A percentile compares a stretch with the other conserved stretches of the same genome.
phyloP scores from a whole-genome alignment of 2,329 filamentous ascomycete species.

The Zalaria obscura region DNA sequence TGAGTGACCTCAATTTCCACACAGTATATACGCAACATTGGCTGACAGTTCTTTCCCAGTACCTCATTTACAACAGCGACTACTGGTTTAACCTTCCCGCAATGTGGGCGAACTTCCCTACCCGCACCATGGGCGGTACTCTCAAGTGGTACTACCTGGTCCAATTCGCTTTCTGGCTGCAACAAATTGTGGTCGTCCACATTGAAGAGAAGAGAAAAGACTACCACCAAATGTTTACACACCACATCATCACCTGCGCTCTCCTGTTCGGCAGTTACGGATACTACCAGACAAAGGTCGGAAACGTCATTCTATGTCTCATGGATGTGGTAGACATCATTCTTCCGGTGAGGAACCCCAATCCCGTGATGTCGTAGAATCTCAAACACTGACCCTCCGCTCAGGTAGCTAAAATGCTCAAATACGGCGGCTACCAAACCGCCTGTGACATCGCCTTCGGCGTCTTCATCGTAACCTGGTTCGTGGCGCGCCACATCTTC shows the following conservation, averaged over 20 bases:
- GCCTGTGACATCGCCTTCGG: conserved; percentile 75
- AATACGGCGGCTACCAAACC: conserved; percentile 66
- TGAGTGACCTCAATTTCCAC: background rate
- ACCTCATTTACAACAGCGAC: conserved; percentile 62
- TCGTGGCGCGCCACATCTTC: conserved; percentile 66
- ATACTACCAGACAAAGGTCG: conserved; percentile 76
- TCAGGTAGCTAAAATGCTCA: conserved; percentile 80
- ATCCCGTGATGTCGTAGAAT: background rate
- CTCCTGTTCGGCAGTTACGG: conserved; percentile 73
- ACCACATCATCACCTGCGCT: conserved; percentile 78
- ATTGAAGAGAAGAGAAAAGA: conserved; percentile 93
- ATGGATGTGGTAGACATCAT: conserved; percentile 92
- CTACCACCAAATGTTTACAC: conserved; percentile 87
- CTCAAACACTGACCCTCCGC: conserved; percentile 2
- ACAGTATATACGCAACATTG: background rate
- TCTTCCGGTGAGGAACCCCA: conserved; percentile 51
- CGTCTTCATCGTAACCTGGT: conserved; percentile 75
- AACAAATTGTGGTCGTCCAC: conserved; percentile 87
- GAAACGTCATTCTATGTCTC: conserved; percentile 73
- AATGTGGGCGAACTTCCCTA: conserved; percentile 77
- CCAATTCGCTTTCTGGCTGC: conserved; percentile 85
- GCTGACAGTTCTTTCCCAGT: conserved; percentile 34
- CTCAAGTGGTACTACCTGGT: conserved; percentile 84
- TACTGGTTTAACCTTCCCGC: conserved; percentile 66
- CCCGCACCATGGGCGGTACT: conserved; percentile 55